Percentiles rank a stretch among this genome's conserved stretches.
Evolutionary conservation across 305 asterid genomes (phyloP).

Genomic region (Solanum hybrid): DNA sequence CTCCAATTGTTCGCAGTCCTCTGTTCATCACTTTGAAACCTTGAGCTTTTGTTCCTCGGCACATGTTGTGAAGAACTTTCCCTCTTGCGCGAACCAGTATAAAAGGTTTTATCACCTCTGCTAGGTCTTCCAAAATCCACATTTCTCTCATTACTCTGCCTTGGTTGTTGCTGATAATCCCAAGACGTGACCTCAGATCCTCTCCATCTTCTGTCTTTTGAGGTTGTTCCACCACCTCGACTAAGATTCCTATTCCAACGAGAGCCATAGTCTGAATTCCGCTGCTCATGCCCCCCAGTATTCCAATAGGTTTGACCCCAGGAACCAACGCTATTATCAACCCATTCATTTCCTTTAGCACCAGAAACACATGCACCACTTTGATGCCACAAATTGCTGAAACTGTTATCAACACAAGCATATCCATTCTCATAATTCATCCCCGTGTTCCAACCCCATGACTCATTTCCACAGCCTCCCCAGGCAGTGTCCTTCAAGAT

Average conservation of each 20-base stretch:
- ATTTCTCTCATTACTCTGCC: slow-evolving; percentile 22
- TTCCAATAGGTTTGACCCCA: slow-evolving; percentile 25
- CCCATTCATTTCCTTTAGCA: slow-evolving; percentile 31
- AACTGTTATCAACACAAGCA: slow-evolving; percentile 7
- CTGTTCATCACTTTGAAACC: slow-evolving; percentile 36
- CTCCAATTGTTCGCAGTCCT: slow-evolving; percentile 25
- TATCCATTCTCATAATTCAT: slow-evolving; percentile 7
- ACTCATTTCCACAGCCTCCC: slow-evolving; percentile 36
- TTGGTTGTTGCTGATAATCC: slow-evolving; percentile 20
- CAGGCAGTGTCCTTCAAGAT: slow-evolving; percentile 35
- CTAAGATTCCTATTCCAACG: slow-evolving; percentile 21
- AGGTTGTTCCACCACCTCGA: slow-evolving; percentile 19
- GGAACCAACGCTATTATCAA: slow-evolving; percentile 14
- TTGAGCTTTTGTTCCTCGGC: slow-evolving; percentile 46
- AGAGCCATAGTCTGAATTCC: slow-evolving; percentile 15
- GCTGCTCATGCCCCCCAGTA: slow-evolving; percentile 17
- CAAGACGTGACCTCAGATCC: slow-evolving; percentile 23
- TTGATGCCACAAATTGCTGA: neutral
- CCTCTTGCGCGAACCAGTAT: slow-evolving; percentile 58
- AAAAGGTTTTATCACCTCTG: slow-evolving; percentile 27
- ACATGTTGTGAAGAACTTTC: slow-evolving; percentile 53
- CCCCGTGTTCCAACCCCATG: slow-evolving; percentile 34
- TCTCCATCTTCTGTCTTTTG: slow-evolving; percentile 33
- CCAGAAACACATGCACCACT: slow-evolving; percentile 1
- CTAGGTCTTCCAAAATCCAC: slow-evolving; percentile 25